Conservation (phyloP, 1,284 basidiomycete species). For the Tremellales sp. region DNA sequence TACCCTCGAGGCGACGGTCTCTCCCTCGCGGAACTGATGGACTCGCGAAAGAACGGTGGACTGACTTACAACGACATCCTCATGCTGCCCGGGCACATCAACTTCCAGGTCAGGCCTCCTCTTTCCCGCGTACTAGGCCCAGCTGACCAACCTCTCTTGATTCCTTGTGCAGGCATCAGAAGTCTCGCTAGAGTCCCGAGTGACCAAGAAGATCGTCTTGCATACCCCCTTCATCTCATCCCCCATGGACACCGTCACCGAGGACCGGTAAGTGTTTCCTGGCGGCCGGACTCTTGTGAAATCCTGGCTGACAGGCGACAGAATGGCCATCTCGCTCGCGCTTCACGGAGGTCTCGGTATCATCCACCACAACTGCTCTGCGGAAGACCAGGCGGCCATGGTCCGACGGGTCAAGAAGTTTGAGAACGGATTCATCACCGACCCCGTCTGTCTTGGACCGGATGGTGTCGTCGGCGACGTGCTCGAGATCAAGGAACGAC, state of each 20-base stretch:
- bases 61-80: constrained; percentile 97
- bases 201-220: constrained; percentile 87
- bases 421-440: constrained; percentile 98
- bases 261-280: constrained; percentile 57
- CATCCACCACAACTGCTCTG: constrained; percentile 94
- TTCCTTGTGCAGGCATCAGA: constrained; percentile 46
- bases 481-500: constrained; percentile 83
- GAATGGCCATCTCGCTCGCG: constrained; percentile 93
- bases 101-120: constrained; percentile 79
- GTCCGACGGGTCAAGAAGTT: constrained; percentile 96
- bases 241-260: constrained; percentile 99
- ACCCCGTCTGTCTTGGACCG: constrained; percentile 83
- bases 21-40: constrained; percentile 80
- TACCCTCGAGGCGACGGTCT: constrained; percentile 84
- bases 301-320: constrained; percentile 11
- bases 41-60: constrained; percentile 82
- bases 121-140: not conserved
- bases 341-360: constrained; percentile 96
- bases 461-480: constrained; percentile 81
- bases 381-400: constrained; percentile 89
- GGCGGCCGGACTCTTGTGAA: not conserved
- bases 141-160: not conserved
- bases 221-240: constrained; percentile 97
- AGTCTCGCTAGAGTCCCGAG: constrained; percentile 69
- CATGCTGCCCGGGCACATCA: constrained; percentile 91